Evolutionary conservation across 306 rosid species (phyloP).

Genomic region (Crotalaria pallida): DNA sequence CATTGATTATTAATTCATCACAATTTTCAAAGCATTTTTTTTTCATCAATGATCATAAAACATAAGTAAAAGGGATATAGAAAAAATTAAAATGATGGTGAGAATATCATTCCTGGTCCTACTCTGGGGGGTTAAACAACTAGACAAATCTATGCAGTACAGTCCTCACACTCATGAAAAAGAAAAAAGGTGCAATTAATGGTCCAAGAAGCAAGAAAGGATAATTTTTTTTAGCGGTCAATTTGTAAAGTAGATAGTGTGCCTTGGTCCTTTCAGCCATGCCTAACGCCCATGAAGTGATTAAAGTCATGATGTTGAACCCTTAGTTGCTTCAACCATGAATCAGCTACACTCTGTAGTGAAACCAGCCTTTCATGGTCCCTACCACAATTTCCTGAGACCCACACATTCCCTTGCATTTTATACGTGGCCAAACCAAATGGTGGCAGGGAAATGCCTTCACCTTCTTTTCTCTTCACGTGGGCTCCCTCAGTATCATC

Average conservation of each 20-base stretch:
- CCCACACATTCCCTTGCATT: slow-evolving; percentile 87
- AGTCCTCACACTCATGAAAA: not conserved
- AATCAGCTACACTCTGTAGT: slow-evolving; percentile 77
- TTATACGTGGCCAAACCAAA: slow-evolving; percentile 94
- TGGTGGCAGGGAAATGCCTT: slow-evolving; percentile 54
- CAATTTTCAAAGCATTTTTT: too few relatives aligned
- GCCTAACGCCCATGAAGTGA: slow-evolving; percentile 58
- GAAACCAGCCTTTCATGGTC: slow-evolving; percentile 71
- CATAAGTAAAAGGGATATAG: too few relatives aligned
- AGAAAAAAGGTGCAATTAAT: not conserved
- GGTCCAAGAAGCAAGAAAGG: slow-evolving; percentile 24
- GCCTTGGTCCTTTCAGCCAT: slow-evolving; percentile 23
- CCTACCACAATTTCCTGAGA: slow-evolving; percentile 64
- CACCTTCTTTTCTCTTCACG: slow-evolving; percentile 58
- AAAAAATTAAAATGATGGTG: too few relatives aligned
- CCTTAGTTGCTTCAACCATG: slow-evolving; percentile 90
- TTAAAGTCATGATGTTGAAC: slow-evolving; percentile 95
- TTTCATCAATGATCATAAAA: too few relatives aligned
- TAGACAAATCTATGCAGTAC: not conserved
- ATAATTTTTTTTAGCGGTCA: not conserved
- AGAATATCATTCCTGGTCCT: too few relatives aligned
- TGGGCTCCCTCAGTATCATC: slow-evolving; percentile 40
- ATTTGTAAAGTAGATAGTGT: not conserved
- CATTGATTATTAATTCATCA: too few relatives aligned
- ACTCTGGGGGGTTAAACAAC: slow-evolving; percentile 16